phyloP scores from a whole-genome alignment of 768 basidiomycete genomes.

The Wakefieldia striispora region DNA sequence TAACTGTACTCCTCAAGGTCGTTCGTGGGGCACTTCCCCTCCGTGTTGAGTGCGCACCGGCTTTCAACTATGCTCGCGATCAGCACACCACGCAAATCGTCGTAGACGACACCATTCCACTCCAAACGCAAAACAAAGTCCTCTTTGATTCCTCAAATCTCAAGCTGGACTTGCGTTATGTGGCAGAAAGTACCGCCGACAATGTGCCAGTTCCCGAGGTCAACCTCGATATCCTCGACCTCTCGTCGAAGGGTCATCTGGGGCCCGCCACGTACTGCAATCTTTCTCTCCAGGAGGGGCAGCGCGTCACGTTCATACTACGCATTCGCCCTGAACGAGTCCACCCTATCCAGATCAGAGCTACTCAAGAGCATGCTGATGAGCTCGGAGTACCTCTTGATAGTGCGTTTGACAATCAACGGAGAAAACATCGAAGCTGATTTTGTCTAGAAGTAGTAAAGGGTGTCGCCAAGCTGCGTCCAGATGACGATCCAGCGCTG shows the following conservation, averaged over 20 bases:
- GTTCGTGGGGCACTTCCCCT: conserved; percentile 82
- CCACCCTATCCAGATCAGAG: conserved; percentile 13
- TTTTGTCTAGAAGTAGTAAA: conserved; percentile 37
- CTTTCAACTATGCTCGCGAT: conserved; percentile 91
- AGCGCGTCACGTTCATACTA: conserved; percentile 86
- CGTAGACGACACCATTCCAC: conserved; percentile 45
- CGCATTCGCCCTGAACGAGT: conserved; percentile 57
- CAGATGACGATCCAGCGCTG: conserved; percentile 68
- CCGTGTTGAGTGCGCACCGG: conserved; percentile 88
- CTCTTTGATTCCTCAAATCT: conserved; percentile 59
- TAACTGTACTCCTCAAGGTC: conserved; percentile 41
- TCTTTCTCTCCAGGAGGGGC: conserved; percentile 75
- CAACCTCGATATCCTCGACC: conserved; percentile 58
- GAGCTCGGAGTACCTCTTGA: conserved; percentile 46
- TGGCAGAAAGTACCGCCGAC: conserved; percentile 56
- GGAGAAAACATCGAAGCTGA: conserved; percentile 2
- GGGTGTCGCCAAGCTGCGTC: conserved; percentile 45
- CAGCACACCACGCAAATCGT: conserved; percentile 63
- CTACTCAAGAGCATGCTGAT: conserved; percentile 41
- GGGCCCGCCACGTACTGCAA: conserved; percentile 61
- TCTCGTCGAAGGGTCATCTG: conserved; percentile 69
- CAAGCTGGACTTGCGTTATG: conserved; percentile 73
- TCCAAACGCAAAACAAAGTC: conserved; percentile 50
- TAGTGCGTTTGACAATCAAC: conserved; percentile 27
- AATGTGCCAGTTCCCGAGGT: conserved; percentile 52